A percentile compares a stretch with the other conserved stretches of the same genome.
phyloP scores from a whole-genome alignment of 768 basidiomycete species.

The Suillus tomentosus region DNA sequence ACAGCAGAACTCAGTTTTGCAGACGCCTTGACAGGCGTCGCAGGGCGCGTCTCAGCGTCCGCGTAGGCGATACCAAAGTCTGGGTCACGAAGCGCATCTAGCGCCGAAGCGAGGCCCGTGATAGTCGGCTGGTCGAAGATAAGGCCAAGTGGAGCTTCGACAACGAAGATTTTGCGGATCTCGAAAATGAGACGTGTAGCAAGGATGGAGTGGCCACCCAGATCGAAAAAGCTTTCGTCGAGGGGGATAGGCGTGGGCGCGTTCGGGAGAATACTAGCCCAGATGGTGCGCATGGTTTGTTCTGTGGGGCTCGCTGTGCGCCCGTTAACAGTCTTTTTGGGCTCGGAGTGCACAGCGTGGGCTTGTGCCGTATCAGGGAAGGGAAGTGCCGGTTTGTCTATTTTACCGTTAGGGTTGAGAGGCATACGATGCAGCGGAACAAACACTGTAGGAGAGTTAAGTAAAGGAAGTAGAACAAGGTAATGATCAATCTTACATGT shows the following conservation, averaged over 20 bases:
- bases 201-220: constrained; percentile 97
- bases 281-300: constrained; percentile 79
- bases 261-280: constrained; percentile 79
- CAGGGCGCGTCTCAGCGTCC: constrained; percentile 23
- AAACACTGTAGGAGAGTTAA: constrained; percentile 62
- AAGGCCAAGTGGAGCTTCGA: constrained; percentile 88
- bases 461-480: constrained; percentile 2
- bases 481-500: constrained; percentile 56
- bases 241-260: constrained; percentile 76
- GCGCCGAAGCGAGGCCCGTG: constrained; percentile 66
- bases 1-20: constrained; percentile 33
- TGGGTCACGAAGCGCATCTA: constrained; percentile 73
- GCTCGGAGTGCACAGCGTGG: constrained; percentile 43
- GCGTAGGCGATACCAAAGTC: constrained; percentile 73
- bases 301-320: constrained; percentile 67
- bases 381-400: constrained; percentile 97
- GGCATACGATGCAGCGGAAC: constrained; percentile 96
- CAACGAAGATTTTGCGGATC: constrained; percentile 87
- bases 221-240: constrained; percentile 96
- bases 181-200: constrained; percentile 97
- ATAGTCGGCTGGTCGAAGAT: constrained; percentile 93
- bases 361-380: constrained; percentile 94
- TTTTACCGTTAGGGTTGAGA: constrained; percentile 97
- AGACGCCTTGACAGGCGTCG: constrained; percentile 23
- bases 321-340: constrained; percentile 31